Base-by-base conservation (phyloP, 345 rosid species). In the Erodium maritimum region DNA sequence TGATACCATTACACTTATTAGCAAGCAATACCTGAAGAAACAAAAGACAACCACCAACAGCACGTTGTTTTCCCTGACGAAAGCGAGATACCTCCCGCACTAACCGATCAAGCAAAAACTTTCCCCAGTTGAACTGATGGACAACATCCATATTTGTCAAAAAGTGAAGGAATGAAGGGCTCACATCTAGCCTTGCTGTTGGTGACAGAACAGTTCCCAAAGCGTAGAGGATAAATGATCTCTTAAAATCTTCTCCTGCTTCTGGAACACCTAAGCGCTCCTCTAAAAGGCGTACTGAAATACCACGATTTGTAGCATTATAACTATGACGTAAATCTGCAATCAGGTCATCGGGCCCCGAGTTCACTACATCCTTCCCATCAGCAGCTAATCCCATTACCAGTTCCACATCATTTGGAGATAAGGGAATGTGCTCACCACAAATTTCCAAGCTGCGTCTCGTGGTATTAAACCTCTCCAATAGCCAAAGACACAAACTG, bases 331-430 rank as follows among this genome's bases (percentile, higher is more conserved):
- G 81, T 52, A 73, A 69, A 12, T 71, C 76, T 0, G 71, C 58
- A 22, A 77, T 77, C 51, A 77, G 50, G 51, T 77, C 78, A 73
- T 73, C 76, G 42, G 81, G 74, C 42, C 81, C 78, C 18, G 81
- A 73, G 56, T 77, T 77, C 61, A 77, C 71, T 55, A 77, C 78
- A 68, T 77, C 78, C 78, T 77, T 77, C 69, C 81, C 78, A 13
- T 53, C 58, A 55, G 81, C 77, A 5, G 81, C 65, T 55, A 77
- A 62, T 57, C 81, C 81, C 74, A 77, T 70, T 52, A 77, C 81
- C 71, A 62, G 64, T 63, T 77, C 81, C 64, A 77, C 78, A 46
- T 77, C 78, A 61, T n/a, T 62, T n/a, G 73, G 69, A 50, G 64
- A 65, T 59, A 77, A 62, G 62, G 74, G 73, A 60, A 77, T 65